Percentiles rank a stretch among this genome's conserved stretches.
These are phyloP conservation scores for Colletotrichum euphorbiae DNA, from an alignment of 2,329 filamentous ascomycete genomes.

Conservation along the genomic window DNA sequence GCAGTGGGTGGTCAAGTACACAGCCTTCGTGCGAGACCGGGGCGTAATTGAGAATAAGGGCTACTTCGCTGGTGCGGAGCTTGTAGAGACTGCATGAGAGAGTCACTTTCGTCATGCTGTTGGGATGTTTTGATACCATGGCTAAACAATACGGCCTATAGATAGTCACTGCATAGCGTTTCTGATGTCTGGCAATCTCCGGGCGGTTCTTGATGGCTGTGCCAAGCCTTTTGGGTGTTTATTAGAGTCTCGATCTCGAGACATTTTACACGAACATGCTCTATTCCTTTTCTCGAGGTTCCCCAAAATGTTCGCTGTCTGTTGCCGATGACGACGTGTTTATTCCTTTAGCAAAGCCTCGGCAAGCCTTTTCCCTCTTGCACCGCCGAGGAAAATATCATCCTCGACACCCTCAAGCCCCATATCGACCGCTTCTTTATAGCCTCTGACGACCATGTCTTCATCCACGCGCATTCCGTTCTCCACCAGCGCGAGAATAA, in stretches of 20 bases:
- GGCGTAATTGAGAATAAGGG: slow-evolving; percentile 99
- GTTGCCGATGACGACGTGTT: background rate
- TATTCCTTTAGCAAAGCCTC: slow-evolving; percentile 49
- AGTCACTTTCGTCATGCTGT: background rate
- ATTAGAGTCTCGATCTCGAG: slow-evolving; percentile 31
- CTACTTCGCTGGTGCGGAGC: slow-evolving; percentile 89
- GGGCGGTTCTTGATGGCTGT: slow-evolving; percentile 16
- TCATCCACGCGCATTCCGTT: slow-evolving; percentile 88
- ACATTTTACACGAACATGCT: slow-evolving; percentile 5
- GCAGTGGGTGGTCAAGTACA: slow-evolving; percentile 97
- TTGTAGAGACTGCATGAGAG: slow-evolving; percentile 54
- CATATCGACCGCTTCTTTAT: slow-evolving; percentile 83
- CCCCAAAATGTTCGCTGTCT: background rate
- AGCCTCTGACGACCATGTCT: slow-evolving; percentile 85
- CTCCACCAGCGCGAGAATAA: slow-evolving; percentile 85
- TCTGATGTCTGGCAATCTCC: slow-evolving; percentile 33
- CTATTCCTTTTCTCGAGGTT: slow-evolving; percentile 8
- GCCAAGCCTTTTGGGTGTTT: slow-evolving; percentile 23
- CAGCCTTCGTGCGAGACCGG: slow-evolving; percentile 88
- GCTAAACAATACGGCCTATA: slow-evolving; percentile 27
- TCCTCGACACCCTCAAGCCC: slow-evolving; percentile 71
- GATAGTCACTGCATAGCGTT: slow-evolving; percentile 38
- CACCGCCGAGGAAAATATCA: slow-evolving; percentile 70
- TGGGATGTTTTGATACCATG: slow-evolving; percentile 38
- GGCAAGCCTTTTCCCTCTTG: slow-evolving; percentile 63